Evolutionary conservation across 164 flowering plant species (phyloP).

Genomic region (Protea cynaroides): DNA sequence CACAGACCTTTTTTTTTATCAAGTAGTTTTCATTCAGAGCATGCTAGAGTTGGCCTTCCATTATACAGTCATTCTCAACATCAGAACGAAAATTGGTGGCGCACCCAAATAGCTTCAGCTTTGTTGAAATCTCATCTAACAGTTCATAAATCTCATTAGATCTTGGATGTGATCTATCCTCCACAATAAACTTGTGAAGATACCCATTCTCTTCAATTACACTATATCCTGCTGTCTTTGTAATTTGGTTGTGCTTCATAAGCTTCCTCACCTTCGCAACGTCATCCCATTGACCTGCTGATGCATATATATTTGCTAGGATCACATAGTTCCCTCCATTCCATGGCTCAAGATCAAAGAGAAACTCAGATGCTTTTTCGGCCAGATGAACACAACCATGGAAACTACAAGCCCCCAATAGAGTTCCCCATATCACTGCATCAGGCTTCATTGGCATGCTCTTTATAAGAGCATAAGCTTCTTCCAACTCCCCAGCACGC

Average conservation of each 20-base stretch:
- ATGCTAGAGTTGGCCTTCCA: background rate
- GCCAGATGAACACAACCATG: conserved; percentile 60
- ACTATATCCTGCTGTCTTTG: conserved; percentile 76
- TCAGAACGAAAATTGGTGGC: conserved; percentile 14
- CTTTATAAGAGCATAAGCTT: conserved; percentile 54
- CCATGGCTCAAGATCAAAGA: conserved; percentile 74
- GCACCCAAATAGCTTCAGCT: conserved; percentile 31
- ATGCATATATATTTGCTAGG: conserved; percentile 79
- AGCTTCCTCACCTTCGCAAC: conserved; percentile 58
- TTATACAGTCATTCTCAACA: conserved; percentile 11
- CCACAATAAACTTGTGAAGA: conserved; percentile 66
- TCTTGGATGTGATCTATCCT: conserved; percentile 61
- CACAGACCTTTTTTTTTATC: too few relatives aligned
- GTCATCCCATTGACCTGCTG: conserved; percentile 57
- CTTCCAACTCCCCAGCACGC: conserved; percentile 54
- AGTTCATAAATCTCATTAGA: conserved; percentile 45
- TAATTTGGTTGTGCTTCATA: conserved; percentile 54
- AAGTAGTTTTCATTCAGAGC: too few relatives aligned
- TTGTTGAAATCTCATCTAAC: conserved; percentile 33
- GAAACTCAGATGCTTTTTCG: conserved; percentile 56
- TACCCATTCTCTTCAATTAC: conserved; percentile 55
- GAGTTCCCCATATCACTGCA: conserved; percentile 76
- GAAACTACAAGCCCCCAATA: conserved; percentile 85
- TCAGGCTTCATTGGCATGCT: conserved; percentile 79
- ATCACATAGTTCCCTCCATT: conserved; percentile 84